Base-by-base conservation (phyloP, 2,329 filamentous ascomycete genomes). In the Chrysoporthe cubensis region DNA sequence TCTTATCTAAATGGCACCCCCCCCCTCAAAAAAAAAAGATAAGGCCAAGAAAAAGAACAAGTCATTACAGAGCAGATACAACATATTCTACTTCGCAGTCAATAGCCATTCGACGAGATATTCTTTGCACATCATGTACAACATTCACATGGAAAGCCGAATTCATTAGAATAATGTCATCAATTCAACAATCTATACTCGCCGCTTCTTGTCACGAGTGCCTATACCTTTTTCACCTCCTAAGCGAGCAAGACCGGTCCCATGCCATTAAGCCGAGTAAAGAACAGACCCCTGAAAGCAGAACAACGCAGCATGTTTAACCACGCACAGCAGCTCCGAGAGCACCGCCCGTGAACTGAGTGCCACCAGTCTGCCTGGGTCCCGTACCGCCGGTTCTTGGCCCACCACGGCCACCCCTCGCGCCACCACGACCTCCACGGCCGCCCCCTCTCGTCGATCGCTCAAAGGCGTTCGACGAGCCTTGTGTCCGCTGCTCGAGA, bases 401-500 rank as follows among this genome's bases (percentile, higher is more conserved):
- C 65, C 90, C 90, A 56, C 90, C 88, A 54, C 88, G 80, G 61
- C 90, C 57, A 16, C 57, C 87, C 70, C 90, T 87, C 26, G 81
- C 88, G 76, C 78, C 79, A 64, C 89, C 92, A 60, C 90, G 91
- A 61, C 91, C 89, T 40, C 90, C 87, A 61, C 87, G 87, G 70
- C 91, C 90, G 72, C 91, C 87, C 79, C 91, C 87, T 79, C 95
- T 86, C 48, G 68, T 62, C 32, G 68, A 65, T 34, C 68, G 57
- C 85, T 97, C 94, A 81, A 98, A 98, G 40, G 94, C 95, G 76
- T 97, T 97, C 68, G 93, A 90, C 73, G 94, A 97, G 74, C 96
- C 96, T 80, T 97, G 94, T 74, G 96, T 98, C 78, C 96, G 90
- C 80, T 97, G 94, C 85, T 99, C 96, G 74, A 99, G 87, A 34